These are phyloP conservation scores for Exsudoporus frostii DNA, from an alignment of 768 basidiomycete genomes.

Conservation along the genomic window DNA sequence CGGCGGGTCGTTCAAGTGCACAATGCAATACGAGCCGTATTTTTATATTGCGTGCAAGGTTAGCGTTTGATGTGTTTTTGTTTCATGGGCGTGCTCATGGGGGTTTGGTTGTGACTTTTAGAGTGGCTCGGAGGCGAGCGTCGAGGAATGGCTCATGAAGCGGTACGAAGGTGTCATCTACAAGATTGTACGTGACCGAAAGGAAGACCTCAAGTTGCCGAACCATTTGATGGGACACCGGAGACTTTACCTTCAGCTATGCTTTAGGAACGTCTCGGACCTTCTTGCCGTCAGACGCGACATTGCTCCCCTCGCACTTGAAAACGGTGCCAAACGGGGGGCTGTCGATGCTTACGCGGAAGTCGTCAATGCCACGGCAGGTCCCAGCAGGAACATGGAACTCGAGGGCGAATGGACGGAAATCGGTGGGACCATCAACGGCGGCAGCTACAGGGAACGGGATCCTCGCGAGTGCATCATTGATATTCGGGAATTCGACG, in stretches of 20 bases:
- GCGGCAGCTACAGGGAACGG: constrained; percentile 48
- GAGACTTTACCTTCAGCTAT: constrained; percentile 82
- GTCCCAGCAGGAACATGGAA: constrained; percentile 63
- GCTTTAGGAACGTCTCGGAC: constrained; percentile 92
- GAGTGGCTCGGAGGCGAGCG: constrained; percentile 81
- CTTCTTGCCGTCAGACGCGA: constrained; percentile 86
- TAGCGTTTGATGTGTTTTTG: constrained; percentile 14
- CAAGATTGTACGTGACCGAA: constrained; percentile 75
- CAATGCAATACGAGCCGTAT: constrained; percentile 90
- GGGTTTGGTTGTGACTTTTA: constrained; percentile 27
- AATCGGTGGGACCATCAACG: constrained; percentile 38
- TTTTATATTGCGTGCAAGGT: constrained; percentile 93
- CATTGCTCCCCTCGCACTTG: constrained; percentile 81
- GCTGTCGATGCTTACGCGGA: constrained; percentile 98
- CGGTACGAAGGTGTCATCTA: constrained; percentile 85
- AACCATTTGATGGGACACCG: constrained; percentile 97
- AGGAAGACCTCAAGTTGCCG: constrained; percentile 92
- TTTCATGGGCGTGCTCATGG: constrained; percentile 1
- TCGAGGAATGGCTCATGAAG: constrained; percentile 96
- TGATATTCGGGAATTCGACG: constrained; percentile 94
- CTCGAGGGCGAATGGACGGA: constrained; percentile 64
- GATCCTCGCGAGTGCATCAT: constrained; percentile 92
- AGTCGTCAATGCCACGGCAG: constrained; percentile 78
- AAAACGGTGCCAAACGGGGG: constrained; percentile 88
- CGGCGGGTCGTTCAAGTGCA: constrained; percentile 94